Percentiles rank a stretch among this genome's conserved stretches.
Conservation (phyloP, 2,329 filamentous ascomycete genomes). For the Colletotrichum destructivum region DNA sequence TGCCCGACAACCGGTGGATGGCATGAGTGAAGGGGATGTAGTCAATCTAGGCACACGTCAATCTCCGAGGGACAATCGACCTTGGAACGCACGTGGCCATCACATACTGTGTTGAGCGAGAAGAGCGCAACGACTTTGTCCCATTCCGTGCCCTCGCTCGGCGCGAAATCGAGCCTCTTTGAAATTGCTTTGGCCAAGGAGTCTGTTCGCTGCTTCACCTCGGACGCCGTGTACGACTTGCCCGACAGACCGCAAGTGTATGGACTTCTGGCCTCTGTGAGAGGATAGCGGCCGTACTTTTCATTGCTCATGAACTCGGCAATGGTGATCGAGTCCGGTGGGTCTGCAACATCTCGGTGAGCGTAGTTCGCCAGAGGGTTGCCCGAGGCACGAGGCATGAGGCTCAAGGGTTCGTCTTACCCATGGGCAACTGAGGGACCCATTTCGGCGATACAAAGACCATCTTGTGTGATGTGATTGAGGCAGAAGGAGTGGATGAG, state of each 20-base stretch:
- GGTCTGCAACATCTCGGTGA: slow-evolving; percentile 55
- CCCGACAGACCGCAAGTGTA: slow-evolving; percentile 85
- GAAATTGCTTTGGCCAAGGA: slow-evolving; percentile 77
- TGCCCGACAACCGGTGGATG: slow-evolving; percentile 80
- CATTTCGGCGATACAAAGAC: slow-evolving; percentile 74
- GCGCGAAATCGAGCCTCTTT: slow-evolving; percentile 79
- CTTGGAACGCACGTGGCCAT: background rate
- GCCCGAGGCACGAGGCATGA: background rate
- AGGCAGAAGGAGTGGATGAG: background rate
- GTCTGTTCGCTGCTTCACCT: slow-evolving; percentile 78
- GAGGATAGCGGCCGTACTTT: slow-evolving; percentile 75
- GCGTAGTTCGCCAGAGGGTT: slow-evolving; percentile 19
- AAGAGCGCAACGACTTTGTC: slow-evolving; percentile 85
- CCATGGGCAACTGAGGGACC: slow-evolving; percentile 71
- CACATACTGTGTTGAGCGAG: slow-evolving; percentile 81
- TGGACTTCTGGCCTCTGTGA: slow-evolving; percentile 75
- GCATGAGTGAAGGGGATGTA: slow-evolving; percentile 82
- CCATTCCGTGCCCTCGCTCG: slow-evolving; percentile 82
- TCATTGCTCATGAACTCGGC: slow-evolving; percentile 85
- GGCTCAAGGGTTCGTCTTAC: slow-evolving; percentile 53
- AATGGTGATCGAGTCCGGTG: slow-evolving; percentile 82
- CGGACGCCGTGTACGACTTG: slow-evolving; percentile 73
- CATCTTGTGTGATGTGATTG: slow-evolving; percentile 51
- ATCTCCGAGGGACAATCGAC: background rate
- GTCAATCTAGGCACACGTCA: slow-evolving; percentile 71